Evolutionary conservation across 768 basidiomycete genomes (phyloP).

Genomic region (Trametopsis cervina): DNA sequence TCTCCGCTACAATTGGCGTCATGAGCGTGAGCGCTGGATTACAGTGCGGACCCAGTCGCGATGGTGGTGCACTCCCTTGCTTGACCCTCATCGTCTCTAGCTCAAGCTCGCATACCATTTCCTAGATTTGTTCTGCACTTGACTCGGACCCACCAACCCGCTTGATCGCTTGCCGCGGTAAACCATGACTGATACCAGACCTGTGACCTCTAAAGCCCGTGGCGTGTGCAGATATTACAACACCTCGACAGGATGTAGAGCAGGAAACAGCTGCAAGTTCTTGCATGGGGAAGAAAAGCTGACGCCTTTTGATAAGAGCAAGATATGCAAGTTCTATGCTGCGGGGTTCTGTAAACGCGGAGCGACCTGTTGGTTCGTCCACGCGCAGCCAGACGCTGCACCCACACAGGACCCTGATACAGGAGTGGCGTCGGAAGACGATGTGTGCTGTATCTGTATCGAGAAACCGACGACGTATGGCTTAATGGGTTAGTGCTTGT

Average conservation of each 20-base stretch:
- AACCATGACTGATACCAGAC: conserved; percentile 31
- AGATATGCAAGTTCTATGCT: conserved; percentile 61
- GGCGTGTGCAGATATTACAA: conserved; percentile 67
- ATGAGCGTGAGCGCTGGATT: too few relatives aligned
- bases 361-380: conserved; percentile 70
- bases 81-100: neutral
- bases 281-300: conserved; percentile 51
- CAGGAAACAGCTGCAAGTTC: conserved; percentile 69
- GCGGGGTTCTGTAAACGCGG: conserved; percentile 67
- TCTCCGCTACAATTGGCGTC: too few relatives aligned
- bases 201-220: conserved; percentile 61
- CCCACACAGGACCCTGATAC: neutral
- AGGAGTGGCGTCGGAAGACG: conserved; percentile 23
- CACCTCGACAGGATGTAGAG: conserved; percentile 60
- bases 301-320: conserved; percentile 66
- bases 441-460: conserved; percentile 65
- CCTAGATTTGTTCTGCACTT: neutral
- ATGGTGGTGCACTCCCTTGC: neutral
- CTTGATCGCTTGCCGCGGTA: neutral
- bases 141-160: neutral
- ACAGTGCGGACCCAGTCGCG: too few relatives aligned
- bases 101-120: neutral
- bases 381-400: conserved; percentile 30
- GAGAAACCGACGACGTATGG: conserved; percentile 68
- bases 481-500: conserved; percentile 43